A percentile compares a stretch with the other conserved stretches of the same genome.
Conservation (phyloP, 2,329 filamentous ascomycete genomes). For the Hypoxylon sp. region DNA sequence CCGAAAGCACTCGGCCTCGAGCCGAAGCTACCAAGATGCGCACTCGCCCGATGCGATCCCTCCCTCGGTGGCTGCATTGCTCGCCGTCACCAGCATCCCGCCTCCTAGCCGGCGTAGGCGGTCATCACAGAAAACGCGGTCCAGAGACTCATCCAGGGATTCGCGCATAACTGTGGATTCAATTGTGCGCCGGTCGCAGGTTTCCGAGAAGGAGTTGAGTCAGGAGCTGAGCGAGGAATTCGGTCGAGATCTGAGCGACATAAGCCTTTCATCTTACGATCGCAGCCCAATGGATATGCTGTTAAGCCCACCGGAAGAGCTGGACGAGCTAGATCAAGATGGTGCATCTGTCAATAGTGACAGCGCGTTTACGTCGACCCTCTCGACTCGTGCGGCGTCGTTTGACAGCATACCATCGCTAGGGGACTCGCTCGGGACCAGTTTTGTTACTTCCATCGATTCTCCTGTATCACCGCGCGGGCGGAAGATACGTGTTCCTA, state of each 20-base stretch:
- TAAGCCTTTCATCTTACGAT: conserved; percentile 54
- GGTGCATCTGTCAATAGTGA: conserved; percentile 56
- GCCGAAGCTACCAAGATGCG: conserved; percentile 50
- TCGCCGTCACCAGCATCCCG: conserved; percentile 70
- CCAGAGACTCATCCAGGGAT: conserved; percentile 31
- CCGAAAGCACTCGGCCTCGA: conserved; percentile 46
- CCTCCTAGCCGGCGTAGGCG: conserved; percentile 52
- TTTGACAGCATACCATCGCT: conserved; percentile 69
- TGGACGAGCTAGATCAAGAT: conserved; percentile 63
- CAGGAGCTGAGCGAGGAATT: conserved; percentile 41
- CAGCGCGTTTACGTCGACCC: conserved; percentile 59
- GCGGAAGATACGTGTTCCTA: conserved; percentile 52
- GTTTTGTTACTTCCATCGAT: conserved; percentile 57
- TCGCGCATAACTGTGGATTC: conserved; percentile 62
- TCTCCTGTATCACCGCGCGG: conserved; percentile 56
- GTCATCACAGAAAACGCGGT: conserved; percentile 41
- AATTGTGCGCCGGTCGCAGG: conserved; percentile 61
- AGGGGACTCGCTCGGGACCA: conserved; percentile 61
- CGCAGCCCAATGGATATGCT: conserved; percentile 66
- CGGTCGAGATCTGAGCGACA: conserved; percentile 27
- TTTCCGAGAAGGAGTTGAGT: conserved; percentile 66
- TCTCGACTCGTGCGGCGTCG: conserved; percentile 65
- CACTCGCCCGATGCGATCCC: conserved; percentile 64
- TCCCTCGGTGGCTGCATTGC: conserved; percentile 65
- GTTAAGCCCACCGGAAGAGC: conserved; percentile 65